Conservation (phyloP, 805 yeast species). For the Danielozyma ontarioensis region DNA sequence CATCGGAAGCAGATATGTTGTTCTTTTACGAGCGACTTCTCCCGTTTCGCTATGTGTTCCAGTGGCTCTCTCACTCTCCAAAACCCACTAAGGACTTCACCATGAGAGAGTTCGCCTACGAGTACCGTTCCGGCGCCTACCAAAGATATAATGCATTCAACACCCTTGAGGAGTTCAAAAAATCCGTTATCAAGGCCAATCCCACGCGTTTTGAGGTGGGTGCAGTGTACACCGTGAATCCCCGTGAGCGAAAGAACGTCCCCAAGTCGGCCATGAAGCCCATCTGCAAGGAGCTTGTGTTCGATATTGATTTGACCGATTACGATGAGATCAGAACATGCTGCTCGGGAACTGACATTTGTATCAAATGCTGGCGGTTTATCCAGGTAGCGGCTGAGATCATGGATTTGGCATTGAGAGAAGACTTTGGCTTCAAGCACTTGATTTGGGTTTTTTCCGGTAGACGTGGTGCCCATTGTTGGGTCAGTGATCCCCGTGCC, state of each 20-base stretch:
- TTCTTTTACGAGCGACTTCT: constrained; percentile 65
- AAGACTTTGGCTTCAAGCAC: constrained; percentile 86
- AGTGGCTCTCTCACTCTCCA: constrained; percentile 86
- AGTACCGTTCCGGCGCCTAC: constrained; percentile 80
- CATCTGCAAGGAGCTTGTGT: constrained; percentile 77
- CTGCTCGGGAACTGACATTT: constrained; percentile 79
- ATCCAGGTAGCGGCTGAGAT: constrained; percentile 79
- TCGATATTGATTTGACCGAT: constrained; percentile 97
- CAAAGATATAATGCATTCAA: constrained; percentile 80
- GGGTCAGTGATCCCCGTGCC: constrained; percentile 89
- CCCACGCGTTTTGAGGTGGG: constrained; percentile 96
- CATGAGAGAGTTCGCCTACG: constrained; percentile 91
- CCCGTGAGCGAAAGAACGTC: constrained; percentile 74
- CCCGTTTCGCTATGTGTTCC: constrained; percentile 76
- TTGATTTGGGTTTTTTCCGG: constrained; percentile 96
- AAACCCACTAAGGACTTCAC: constrained; percentile 72
- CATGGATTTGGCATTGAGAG: constrained; percentile 63
- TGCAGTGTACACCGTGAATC: constrained; percentile 82
- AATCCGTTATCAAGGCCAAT: constrained; percentile 63
- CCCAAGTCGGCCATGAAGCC: constrained; percentile 79
- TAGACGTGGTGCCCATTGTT: constrained; percentile 98
- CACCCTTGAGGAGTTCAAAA: constrained; percentile 65
- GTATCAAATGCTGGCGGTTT: constrained; percentile 90
- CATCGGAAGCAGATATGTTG: constrained; percentile 59
- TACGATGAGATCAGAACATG: constrained; percentile 93